Evolutionary conservation across 768 basidiomycete species (phyloP).

Genomic region (Pluteus cervinus): DNA sequence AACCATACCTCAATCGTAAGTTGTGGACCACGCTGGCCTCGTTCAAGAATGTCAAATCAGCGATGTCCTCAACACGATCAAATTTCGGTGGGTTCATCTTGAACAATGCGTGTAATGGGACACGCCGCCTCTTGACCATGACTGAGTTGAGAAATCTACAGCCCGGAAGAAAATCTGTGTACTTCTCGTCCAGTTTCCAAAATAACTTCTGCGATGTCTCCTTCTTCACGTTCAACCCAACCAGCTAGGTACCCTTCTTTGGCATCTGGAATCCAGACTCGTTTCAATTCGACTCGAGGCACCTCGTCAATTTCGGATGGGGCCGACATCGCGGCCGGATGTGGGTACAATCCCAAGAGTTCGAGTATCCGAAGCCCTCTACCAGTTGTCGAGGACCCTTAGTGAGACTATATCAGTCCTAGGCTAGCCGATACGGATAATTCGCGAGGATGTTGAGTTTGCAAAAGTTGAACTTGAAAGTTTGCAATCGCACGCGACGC

Average conservation of each 20-base stretch:
- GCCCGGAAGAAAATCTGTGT: slow-evolving; percentile 14
- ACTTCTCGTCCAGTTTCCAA: slow-evolving; percentile 85
- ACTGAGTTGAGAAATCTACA: slow-evolving; percentile 3
- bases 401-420: too few species aligned
- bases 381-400: too few species aligned
- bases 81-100: slow-evolving; percentile 99
- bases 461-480: too few species aligned
- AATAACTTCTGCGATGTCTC: slow-evolving; percentile 76
- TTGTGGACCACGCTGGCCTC: slow-evolving; percentile 99
- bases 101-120: slow-evolving; percentile 76
- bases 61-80: slow-evolving; percentile 96
- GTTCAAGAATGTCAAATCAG: slow-evolving; percentile 95
- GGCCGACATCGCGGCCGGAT: too few species aligned
- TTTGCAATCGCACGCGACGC: too few species aligned
- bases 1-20: slow-evolving; percentile 84
- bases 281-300: too few species aligned
- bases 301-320: too few species aligned
- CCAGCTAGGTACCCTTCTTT: slow-evolving; percentile 91
- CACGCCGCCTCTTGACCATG: slow-evolving; percentile 27
- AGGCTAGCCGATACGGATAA: too few species aligned
- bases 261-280: slow-evolving; percentile 96
- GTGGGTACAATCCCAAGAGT: too few species aligned
- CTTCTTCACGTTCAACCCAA: slow-evolving; percentile 87
- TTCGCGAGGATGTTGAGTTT: too few species aligned
- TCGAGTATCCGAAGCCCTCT: too few species aligned